Evolutionary conservation across 2,329 filamentous ascomycete genomes (phyloP).

Genomic region (Boeremia exigua): DNA sequence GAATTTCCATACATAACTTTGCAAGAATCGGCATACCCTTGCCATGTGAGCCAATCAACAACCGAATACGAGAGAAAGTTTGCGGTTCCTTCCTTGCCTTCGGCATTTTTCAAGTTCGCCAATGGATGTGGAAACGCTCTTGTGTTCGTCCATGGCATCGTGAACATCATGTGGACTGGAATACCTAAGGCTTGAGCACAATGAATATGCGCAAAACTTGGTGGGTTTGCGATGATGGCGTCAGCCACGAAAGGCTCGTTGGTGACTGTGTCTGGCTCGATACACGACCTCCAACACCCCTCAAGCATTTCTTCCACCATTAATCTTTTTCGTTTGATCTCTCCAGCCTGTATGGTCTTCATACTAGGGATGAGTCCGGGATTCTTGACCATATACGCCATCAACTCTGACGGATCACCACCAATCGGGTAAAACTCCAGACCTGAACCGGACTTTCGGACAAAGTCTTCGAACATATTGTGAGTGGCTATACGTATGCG

Average conservation of each 20-base stretch:
- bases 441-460: conserved; percentile 17
- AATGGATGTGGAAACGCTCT: conserved; percentile 56
- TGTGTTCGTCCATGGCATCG: conserved; percentile 62
- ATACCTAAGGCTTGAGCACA: conserved; percentile 74
- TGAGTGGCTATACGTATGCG: conserved; percentile 37
- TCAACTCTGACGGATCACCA: conserved; percentile 48
- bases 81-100: conserved; percentile 30
- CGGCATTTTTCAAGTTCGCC: conserved; percentile 52
- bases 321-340: conserved; percentile 5
- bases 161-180: conserved; percentile 84
- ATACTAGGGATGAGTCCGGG: conserved; percentile 45
- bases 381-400: conserved; percentile 60
- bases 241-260: conserved; percentile 75
- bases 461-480: conserved; percentile 19
- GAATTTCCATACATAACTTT: fast-evolving
- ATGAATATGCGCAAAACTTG: conserved; percentile 76
- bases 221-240: conserved; percentile 77
- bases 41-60: neutral
- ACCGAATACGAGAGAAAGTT: conserved; percentile 53
- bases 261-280: conserved; percentile 45
- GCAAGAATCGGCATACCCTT: neutral
- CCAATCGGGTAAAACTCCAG: conserved; percentile 46
- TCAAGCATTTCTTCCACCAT: conserved; percentile 21
- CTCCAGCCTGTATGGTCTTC: conserved; percentile 39
- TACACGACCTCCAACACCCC: conserved; percentile 42